phyloP scores from a whole-genome alignment of 352 stramenopile species.

The Globisporangium paroecandrum region DNA sequence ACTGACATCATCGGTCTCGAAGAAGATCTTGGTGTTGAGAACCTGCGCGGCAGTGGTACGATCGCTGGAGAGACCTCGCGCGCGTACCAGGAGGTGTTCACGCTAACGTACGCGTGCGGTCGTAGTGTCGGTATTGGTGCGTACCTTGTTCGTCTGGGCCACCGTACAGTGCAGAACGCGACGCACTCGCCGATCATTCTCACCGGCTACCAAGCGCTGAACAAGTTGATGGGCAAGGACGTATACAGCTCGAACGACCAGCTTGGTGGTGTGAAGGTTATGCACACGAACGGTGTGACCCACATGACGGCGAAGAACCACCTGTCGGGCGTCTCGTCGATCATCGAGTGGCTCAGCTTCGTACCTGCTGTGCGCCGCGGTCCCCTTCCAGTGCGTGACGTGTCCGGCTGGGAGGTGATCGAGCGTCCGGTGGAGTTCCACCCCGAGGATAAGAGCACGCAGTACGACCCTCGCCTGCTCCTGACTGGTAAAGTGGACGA shows the following conservation, averaged over 20 bases:
- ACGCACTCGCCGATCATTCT: conserved; percentile 98
- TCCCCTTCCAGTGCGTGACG: conserved; percentile 79
- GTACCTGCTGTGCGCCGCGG: conserved; percentile 91
- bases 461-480: conserved; percentile 95
- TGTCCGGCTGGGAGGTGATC: conserved; percentile 81
- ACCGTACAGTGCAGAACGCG: conserved; percentile 99
- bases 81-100: conserved; percentile 99
- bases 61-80: conserved; percentile 99
- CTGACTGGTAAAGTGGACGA: conserved; percentile 85
- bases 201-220: conserved; percentile 99
- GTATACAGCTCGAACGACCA: conserved; percentile 99
- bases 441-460: conserved; percentile 89
- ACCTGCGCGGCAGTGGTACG: conserved; percentile 97
- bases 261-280: conserved; percentile 98
- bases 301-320: conserved; percentile 97
- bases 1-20: conserved; percentile 98
- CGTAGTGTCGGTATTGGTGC: conserved; percentile 99
- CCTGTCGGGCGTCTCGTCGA: conserved; percentile 92
- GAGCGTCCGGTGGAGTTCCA: conserved; percentile 90
- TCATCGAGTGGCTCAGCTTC: conserved; percentile 98
- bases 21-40: conserved; percentile 98
- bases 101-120: conserved; percentile 98
- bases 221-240: conserved; percentile 99
- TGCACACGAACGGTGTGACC: conserved; percentile 99
- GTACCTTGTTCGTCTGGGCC: conserved; percentile 98